phyloP scores from a whole-genome alignment of 225 moss, liverwort and hornwort species.

The Pleurozium schreberi region DNA sequence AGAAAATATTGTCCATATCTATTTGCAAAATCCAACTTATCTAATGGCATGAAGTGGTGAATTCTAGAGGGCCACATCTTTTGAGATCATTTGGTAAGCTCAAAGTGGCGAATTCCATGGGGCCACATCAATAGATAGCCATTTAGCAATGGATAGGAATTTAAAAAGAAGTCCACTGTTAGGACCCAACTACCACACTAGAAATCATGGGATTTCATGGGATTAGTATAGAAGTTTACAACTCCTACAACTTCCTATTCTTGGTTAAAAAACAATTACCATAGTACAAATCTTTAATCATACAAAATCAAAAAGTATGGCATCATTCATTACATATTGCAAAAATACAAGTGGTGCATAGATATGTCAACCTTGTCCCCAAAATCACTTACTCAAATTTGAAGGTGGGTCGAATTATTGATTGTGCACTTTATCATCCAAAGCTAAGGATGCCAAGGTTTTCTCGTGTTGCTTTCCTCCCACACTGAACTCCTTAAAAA shows the following conservation, averaged over 20 bases:
- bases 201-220: not conserved
- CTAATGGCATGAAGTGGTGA: too few species aligned
- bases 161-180: not conserved
- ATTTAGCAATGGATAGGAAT: not conserved
- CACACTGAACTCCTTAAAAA: not conserved
- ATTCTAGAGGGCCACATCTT: not conserved
- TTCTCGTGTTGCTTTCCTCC: not conserved
- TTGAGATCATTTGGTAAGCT: not conserved
- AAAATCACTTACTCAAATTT: not conserved
- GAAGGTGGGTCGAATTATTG: not conserved
- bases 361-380: not conserved
- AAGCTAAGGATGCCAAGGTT: not conserved
- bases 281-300: not conserved
- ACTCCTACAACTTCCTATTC: not conserved
- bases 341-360: too few species aligned
- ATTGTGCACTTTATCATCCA: not conserved
- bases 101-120: rapidly evolving
- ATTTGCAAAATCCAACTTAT: not conserved
- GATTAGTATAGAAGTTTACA: not conserved
- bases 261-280: not conserved
- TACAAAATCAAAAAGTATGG: not conserved
- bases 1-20: not conserved
- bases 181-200: not conserved
- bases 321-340: not conserved
- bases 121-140: not conserved